These are phyloP conservation scores for Metschnikowia arizonensis DNA, from an alignment of 805 yeast genomes.

Conservation along the genomic window DNA sequence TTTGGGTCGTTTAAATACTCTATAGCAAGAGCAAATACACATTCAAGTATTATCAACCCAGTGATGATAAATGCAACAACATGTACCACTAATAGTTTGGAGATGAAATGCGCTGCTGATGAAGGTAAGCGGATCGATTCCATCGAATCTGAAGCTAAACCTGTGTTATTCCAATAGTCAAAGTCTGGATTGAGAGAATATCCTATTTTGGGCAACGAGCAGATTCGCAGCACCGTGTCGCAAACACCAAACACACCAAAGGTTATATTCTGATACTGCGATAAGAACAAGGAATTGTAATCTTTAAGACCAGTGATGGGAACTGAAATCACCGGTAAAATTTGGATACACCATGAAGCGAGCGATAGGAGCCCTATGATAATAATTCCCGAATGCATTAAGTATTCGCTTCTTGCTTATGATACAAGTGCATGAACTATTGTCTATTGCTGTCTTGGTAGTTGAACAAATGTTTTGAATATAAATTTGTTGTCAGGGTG, in stretches of 20 bases:
- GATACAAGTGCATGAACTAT: neutral
- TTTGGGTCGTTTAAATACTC: slow-evolving; percentile 1
- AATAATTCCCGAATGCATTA: slow-evolving; percentile 30
- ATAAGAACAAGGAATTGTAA: slow-evolving; percentile 25
- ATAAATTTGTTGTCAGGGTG: neutral
- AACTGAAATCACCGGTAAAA: slow-evolving; percentile 40
- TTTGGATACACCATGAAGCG: slow-evolving; percentile 33
- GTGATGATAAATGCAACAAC: slow-evolving; percentile 36
- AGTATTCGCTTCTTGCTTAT: neutral
- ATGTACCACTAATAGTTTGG: slow-evolving; percentile 41
- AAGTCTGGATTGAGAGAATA: slow-evolving; percentile 22
- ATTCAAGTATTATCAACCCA: slow-evolving; percentile 12
- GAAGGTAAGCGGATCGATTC: slow-evolving; percentile 35
- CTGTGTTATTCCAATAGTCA: slow-evolving; percentile 1
- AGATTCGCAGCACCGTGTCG: slow-evolving; percentile 22
- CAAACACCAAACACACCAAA: slow-evolving; percentile 46
- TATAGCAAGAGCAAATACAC: slow-evolving; percentile 3
- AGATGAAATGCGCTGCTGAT: slow-evolving; percentile 34
- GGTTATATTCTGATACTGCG: slow-evolving; percentile 29
- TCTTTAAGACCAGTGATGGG: slow-evolving; percentile 33
- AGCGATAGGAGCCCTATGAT: slow-evolving; percentile 26
- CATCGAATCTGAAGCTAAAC: neutral
- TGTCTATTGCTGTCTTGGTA: neutral
- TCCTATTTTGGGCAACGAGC: slow-evolving; percentile 37
- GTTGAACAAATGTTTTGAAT: no score